Conservation (phyloP, 352 stramenopile genomes). For the Globisporangium cylindrosporum region DNA sequence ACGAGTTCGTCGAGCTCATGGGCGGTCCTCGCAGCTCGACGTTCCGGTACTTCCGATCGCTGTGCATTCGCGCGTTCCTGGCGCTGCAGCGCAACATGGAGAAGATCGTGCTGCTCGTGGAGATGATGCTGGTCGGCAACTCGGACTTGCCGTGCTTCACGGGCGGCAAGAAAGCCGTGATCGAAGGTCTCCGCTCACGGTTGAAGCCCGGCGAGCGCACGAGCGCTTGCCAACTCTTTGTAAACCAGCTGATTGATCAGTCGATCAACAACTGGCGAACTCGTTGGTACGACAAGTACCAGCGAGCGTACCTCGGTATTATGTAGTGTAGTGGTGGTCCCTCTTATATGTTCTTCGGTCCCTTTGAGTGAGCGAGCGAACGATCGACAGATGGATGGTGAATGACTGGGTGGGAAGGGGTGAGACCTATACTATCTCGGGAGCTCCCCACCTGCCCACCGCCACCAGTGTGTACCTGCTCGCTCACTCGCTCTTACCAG, state of each 20-base stretch:
- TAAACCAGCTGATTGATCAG: slow-evolving; percentile 85
- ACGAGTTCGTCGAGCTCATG: slow-evolving; percentile 95
- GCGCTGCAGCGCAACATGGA: slow-evolving; percentile 92
- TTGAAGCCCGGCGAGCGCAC: slow-evolving; percentile 81
- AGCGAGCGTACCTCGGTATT: slow-evolving; percentile 86
- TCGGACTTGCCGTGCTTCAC: slow-evolving; percentile 79
- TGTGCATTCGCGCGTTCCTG: slow-evolving; percentile 96
- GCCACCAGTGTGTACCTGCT: neutral
- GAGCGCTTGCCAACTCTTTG: slow-evolving; percentile 76
- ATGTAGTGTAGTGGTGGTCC: slow-evolving; percentile 33
- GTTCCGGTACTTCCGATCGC: slow-evolving; percentile 94
- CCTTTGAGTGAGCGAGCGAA: neutral
- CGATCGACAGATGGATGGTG: neutral
- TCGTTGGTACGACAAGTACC: slow-evolving; percentile 90
- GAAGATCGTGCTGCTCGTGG: slow-evolving; percentile 93
- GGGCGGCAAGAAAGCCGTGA: slow-evolving; percentile 75
- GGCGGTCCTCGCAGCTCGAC: slow-evolving; percentile 88
- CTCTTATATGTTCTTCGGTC: slow-evolving; percentile 3
- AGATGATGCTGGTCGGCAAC: slow-evolving; percentile 95
- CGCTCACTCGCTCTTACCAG: neutral
- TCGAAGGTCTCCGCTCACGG: slow-evolving; percentile 70
- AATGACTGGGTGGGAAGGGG: neutral
- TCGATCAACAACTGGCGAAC: slow-evolving; percentile 89
- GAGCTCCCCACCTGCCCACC: neutral
- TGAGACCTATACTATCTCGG: neutral